These are phyloP conservation scores for Fonsecaea multimorphosa DNA, from an alignment of 2,329 filamentous ascomycete genomes.

Conservation along the genomic window DNA sequence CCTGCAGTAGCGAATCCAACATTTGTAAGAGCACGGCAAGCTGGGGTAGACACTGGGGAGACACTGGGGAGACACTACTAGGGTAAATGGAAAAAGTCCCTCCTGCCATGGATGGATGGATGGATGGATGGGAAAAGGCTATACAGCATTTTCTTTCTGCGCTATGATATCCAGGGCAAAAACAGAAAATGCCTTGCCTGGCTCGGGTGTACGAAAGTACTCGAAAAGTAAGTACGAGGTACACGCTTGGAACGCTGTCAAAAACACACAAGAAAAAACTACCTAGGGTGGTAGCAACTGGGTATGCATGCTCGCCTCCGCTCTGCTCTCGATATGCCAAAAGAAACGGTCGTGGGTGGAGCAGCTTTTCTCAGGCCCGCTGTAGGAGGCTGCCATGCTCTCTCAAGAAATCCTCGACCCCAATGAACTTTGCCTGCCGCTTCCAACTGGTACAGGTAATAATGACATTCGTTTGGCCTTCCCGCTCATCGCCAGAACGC, in stretches of 20 bases:
- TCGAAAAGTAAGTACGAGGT: not conserved
- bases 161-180: not conserved
- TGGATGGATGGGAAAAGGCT: too few relatives aligned
- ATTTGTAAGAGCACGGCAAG: too few relatives aligned
- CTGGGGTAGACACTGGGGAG: too few relatives aligned
- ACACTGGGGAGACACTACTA: too few relatives aligned
- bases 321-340: slow-evolving; percentile 6
- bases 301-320: too few relatives aligned
- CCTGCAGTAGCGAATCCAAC: too few relatives aligned
- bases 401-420: slow-evolving; percentile 30
- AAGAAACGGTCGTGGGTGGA: slow-evolving; percentile 22
- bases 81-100: too few relatives aligned
- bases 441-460: slow-evolving; percentile 35
- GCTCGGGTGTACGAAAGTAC: not conserved
- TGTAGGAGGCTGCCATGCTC: slow-evolving; percentile 24
- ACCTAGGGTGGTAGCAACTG: not conserved
- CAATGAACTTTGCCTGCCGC: slow-evolving; percentile 35
- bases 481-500: slow-evolving; percentile 36
- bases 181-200: not conserved
- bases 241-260: slow-evolving; percentile 7
- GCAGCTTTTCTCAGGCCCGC: slow-evolving; percentile 29
- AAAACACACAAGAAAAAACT: not conserved
- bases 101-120: too few relatives aligned
- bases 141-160: not conserved
- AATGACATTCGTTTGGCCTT: slow-evolving; percentile 40